Percentiles rank a stretch among this genome's conserved stretches.
These are phyloP conservation scores for Cystoderma amianthinum DNA, from an alignment of 768 basidiomycete genomes.

Conservation along the genomic window DNA sequence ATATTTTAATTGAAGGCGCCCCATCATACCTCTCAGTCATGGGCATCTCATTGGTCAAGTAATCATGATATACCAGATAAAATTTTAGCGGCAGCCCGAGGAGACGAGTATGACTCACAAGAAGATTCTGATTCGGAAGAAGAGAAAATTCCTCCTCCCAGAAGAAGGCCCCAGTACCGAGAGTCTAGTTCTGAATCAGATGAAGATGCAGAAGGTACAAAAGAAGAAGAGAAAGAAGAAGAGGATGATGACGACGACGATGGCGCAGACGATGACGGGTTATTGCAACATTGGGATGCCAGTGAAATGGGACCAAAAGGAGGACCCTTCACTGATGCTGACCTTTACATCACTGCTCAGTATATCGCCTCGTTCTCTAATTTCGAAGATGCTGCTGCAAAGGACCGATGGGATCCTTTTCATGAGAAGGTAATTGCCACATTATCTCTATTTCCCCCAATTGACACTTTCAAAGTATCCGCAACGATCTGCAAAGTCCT, in stretches of 20 bases:
- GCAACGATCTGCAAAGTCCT: constrained; percentile 48
- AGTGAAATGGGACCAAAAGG: constrained; percentile 48
- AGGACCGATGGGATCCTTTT: constrained; percentile 52
- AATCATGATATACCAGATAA: constrained; percentile 64
- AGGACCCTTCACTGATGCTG: constrained; percentile 49
- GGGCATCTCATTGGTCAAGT: constrained; percentile 63
- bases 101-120: constrained; percentile 19
- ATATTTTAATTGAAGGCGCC: constrained; percentile 39
- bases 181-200: constrained; percentile 17
- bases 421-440: constrained; percentile 34
- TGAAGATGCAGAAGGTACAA: constrained; percentile 11
- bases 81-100: constrained; percentile 40
- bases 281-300: constrained; percentile 21
- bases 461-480: constrained; percentile 31
- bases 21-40: constrained; percentile 56
- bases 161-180: constrained; percentile 9
- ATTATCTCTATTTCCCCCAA: background rate
- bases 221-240: constrained; percentile 17
- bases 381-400: constrained; percentile 32
- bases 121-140: constrained; percentile 15
- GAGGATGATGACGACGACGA: constrained; percentile 29
- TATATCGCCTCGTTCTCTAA: constrained; percentile 44
- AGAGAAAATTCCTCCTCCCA: constrained; percentile 10
- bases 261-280: constrained; percentile 12
- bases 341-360: constrained; percentile 51